Percentiles rank a stretch among this genome's conserved stretches.
Evolutionary conservation across 2,329 filamentous ascomycete species (phyloP).

Genomic region (Fonsecaea pedrosoi): DNA sequence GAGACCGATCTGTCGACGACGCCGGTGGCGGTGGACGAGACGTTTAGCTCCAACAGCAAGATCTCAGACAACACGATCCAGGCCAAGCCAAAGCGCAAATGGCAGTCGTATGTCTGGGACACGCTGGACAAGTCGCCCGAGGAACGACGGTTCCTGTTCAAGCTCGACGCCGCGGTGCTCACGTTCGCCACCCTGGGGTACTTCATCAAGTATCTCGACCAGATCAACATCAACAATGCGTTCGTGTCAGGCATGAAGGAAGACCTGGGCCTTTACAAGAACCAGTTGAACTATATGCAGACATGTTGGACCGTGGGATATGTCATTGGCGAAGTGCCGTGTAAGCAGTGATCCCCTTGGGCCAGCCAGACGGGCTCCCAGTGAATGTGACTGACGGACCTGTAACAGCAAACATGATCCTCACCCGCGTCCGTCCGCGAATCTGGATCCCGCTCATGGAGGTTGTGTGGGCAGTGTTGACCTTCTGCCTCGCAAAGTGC

Average conservation of each 20-base stretch:
- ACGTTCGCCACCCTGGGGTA: constrained; percentile 64
- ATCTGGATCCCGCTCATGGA: constrained; percentile 37
- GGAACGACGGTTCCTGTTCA: constrained; percentile 60
- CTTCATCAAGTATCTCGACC: constrained; percentile 62
- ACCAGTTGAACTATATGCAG: constrained; percentile 64
- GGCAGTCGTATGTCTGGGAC: constrained; percentile 61
- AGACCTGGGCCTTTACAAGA: constrained; percentile 59
- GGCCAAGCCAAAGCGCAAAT: constrained; percentile 48
- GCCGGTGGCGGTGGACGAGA: constrained; percentile 5
- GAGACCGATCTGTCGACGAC: constrained; percentile 10
- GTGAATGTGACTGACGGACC: constrained; percentile 1
- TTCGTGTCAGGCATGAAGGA: constrained; percentile 63
- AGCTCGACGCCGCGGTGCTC: constrained; percentile 63
- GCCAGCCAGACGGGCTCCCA: background rate
- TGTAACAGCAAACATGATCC: constrained; percentile 57
- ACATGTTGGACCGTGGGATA: constrained; percentile 68
- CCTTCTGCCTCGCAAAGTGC: constrained; percentile 60
- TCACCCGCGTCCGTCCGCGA: constrained; percentile 48
- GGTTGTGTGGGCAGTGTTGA: constrained; percentile 63
- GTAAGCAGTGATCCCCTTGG: constrained; percentile 1
- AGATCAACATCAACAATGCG: constrained; percentile 51
- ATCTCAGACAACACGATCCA: constrained; percentile 35
- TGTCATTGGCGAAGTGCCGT: constrained; percentile 57
- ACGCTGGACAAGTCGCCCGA: constrained; percentile 58
- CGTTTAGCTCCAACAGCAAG: constrained; percentile 11